Evolutionary conservation across 148 eudicot genomes (phyloP), one percentile per base, ranked within the genome.

Genomic region (Rhododendron kiyosumense): DNA sequence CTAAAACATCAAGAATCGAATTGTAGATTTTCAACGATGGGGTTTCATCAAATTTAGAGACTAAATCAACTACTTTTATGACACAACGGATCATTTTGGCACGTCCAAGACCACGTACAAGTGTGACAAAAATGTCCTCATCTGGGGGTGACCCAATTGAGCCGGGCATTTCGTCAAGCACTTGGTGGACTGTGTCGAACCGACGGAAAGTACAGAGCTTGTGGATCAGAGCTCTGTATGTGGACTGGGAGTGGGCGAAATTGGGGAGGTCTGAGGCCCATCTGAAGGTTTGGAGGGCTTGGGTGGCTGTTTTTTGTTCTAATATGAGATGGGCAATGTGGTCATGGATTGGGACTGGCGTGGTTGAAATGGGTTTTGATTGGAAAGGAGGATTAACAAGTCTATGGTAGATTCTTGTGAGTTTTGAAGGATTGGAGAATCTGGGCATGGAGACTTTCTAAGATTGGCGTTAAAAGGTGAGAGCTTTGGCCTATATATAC

Each of bases 151-250:
- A 88, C n/a, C 96, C 98, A 83, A 95, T 90, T 85, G 94, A 93
- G 88, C 87, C 57, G 20, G 95, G 94, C 93, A 97, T 97, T 95
- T 97, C 96, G 79, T 94, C 94, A 84, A 97, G 95, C 94, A 95
- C 63, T 10, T 92, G 85, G 45, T 90, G 84, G 83, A 82, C 94
- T 52, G 83, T 79, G 18, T 93, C 94, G 38, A 97, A 97, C n/a
- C 89, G 91, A 20, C 96, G 94, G 46, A 91, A 95, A 89, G 59
- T 12, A 43, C 99, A 97, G 13, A 97, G 91, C 88, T 92, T 95
- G 87, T 95, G 94, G 75, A 94, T 82, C 86, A 95, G 79, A 48
- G 93, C 98, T 79, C 98, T 86, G 89, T 93, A 95, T 3, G 98
- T 97, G 73, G 94, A 91, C 28, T 89, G 94, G 65, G 85, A 90